Conservation (phyloP, 2,329 filamentous ascomycete species). For the Colletotrichum plurivorum region DNA sequence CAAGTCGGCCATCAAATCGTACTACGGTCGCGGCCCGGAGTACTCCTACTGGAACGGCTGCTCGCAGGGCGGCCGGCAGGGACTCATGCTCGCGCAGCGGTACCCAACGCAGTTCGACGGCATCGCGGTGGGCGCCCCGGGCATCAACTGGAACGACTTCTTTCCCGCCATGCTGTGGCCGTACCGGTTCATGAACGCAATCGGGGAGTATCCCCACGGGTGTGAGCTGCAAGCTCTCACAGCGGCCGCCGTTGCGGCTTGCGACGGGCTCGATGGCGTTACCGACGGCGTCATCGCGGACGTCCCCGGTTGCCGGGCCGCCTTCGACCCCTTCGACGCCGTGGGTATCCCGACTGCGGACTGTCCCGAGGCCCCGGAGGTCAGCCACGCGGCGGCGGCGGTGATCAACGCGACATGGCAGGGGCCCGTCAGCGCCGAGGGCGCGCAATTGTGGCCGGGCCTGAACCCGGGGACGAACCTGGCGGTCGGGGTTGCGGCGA, state of each 20-base stretch:
- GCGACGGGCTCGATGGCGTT: conserved; percentile 63
- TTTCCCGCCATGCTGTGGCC: conserved; percentile 35
- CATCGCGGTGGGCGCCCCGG: conserved; percentile 62
- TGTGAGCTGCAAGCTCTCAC: conserved; percentile 50
- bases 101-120: conserved; percentile 69
- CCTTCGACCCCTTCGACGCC: conserved; percentile 35
- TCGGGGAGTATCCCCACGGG: conserved; percentile 12
- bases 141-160: conserved; percentile 46
- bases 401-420: conserved; percentile 42
- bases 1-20: conserved; percentile 62
- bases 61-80: conserved; percentile 70
- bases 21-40: conserved; percentile 60
- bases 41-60: conserved; percentile 67
- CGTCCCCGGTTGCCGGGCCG: neutral
- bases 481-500: conserved; percentile 18
- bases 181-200: conserved; percentile 24
- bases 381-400: conserved; percentile 36
- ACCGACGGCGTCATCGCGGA: conserved; percentile 61
- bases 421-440: conserved; percentile 16
- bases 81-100: conserved; percentile 64
- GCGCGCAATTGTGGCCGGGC: conserved; percentile 25
- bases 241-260: conserved; percentile 58
- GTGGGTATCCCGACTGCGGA: neutral
- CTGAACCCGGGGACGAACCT: conserved; percentile 38
- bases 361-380: neutral